Percentiles rank a stretch among this genome's conserved stretches.
Conservation (phyloP, 306 rosid genomes). For the Malus fusca region DNA sequence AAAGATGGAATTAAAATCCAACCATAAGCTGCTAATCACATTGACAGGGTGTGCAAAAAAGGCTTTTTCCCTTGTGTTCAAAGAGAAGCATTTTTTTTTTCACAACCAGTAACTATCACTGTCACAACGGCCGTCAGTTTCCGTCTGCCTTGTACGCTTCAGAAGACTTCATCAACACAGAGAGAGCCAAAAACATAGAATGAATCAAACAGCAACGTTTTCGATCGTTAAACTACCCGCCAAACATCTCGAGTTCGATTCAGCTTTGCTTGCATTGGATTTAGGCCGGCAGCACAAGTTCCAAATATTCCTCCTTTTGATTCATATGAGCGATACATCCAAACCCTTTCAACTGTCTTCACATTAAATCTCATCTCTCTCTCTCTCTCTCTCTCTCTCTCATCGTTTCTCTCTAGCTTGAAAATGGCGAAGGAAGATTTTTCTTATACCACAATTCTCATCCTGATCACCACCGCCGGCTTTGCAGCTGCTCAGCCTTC, state of each 20-base stretch:
- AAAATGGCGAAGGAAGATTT: too few relatives aligned
- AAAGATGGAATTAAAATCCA: background rate
- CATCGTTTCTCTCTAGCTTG: too few relatives aligned
- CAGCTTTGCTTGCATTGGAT: background rate
- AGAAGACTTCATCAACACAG: background rate
- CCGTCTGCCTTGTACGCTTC: background rate
- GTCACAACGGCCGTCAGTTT: background rate
- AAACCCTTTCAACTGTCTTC: background rate
- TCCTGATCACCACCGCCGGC: background rate
- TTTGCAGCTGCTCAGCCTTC: conserved; percentile 18
- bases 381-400: too few relatives aligned
- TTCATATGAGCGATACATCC: conserved; percentile 7
- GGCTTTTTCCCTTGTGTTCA: too few relatives aligned
- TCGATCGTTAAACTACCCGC: background rate
- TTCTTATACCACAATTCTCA: background rate
- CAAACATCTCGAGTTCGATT: background rate
- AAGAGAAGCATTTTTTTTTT: too few relatives aligned
- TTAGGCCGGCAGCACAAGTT: background rate
- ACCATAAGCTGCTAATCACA: background rate
- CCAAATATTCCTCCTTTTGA: background rate
- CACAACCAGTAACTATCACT: too few relatives aligned
- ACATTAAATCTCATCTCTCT: background rate
- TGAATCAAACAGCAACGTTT: background rate
- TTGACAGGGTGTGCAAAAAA: too few relatives aligned
- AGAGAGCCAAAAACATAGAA: background rate